Evolutionary conservation across 2,329 filamentous ascomycete genomes (phyloP).

Genomic region (Talaromyces islandicus): DNA sequence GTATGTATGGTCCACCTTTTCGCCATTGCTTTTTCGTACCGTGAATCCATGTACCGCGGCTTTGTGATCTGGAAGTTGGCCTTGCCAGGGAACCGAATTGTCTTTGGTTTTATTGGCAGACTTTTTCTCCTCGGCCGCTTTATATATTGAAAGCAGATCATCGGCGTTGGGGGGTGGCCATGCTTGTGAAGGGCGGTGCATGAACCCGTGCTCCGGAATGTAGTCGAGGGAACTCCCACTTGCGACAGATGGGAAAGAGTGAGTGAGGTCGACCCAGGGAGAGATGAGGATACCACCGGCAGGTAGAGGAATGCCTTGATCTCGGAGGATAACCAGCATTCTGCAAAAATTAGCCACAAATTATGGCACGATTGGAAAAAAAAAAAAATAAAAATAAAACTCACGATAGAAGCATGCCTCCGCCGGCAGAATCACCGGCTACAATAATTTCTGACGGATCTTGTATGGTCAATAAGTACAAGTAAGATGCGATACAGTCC

Average conservation of each 20-base stretch:
- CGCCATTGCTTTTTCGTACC: not conserved
- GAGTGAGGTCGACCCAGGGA: conserved; percentile 92
- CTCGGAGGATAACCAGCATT: conserved; percentile 72
- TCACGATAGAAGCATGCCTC: conserved; percentile 72
- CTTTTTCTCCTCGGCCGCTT: conserved; percentile 26
- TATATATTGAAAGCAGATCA: conserved; percentile 52
- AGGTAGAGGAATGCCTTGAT: conserved; percentile 75
- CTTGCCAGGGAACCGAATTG: not conserved
- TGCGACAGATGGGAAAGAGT: conserved; percentile 88
- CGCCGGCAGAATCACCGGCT: conserved; percentile 89
- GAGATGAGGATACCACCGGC: conserved; percentile 87
- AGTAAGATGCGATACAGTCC: conserved; percentile 82
- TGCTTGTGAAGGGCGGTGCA: conserved; percentile 79
- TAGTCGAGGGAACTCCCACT: conserved; percentile 72
- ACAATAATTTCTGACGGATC: conserved; percentile 77
- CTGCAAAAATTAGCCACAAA: conserved; percentile 27
- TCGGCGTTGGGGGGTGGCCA: conserved; percentile 89
- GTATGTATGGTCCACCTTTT: conserved; percentile 14
- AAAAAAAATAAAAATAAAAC: conserved; percentile 14
- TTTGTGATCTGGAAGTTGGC: conserved; percentile 15
- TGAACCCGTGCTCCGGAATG: conserved; percentile 79
- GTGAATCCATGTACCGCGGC: conserved; percentile 14
- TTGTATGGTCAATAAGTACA: conserved; percentile 71
- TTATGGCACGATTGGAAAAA: not conserved
- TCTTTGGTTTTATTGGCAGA: not conserved